A percentile compares a stretch with the other conserved stretches of the same genome.
phyloP scores from a whole-genome alignment of 192 early-diverging fungal species.

The Coemansia sp. region DNA sequence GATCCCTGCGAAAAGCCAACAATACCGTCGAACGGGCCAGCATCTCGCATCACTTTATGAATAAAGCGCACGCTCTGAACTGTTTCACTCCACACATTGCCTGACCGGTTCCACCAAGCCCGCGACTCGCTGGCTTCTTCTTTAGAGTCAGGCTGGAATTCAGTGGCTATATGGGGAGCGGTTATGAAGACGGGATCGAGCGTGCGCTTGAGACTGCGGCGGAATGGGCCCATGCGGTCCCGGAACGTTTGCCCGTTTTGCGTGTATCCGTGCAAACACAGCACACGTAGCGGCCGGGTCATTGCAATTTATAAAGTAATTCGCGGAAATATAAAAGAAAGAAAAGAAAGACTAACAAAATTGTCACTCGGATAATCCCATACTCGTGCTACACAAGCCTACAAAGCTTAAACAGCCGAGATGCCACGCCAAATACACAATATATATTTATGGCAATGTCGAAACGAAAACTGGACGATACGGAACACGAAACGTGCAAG shows the following conservation, averaged over 20 bases:
- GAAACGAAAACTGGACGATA: not conserved
- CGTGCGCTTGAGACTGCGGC: slow-evolving; percentile 16
- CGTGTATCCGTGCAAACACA: slow-evolving; percentile 53
- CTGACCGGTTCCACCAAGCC: slow-evolving; percentile 36
- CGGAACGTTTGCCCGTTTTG: slow-evolving; percentile 44
- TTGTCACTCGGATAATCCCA: too few relatives aligned
- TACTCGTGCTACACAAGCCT: too few relatives aligned
- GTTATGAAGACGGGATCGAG: slow-evolving; percentile 25
- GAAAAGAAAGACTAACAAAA: not conserved
- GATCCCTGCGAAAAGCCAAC: slow-evolving; percentile 50
- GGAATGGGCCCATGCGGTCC: slow-evolving; percentile 41
- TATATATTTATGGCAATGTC: not conserved
- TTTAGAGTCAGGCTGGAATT: not conserved
- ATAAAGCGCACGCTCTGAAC: slow-evolving; percentile 7
- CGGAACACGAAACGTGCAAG: not conserved
- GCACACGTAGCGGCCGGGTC: slow-evolving; percentile 20
- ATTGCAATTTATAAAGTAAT: not conserved
- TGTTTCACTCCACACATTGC: slow-evolving; percentile 13
- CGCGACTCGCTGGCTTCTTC: not conserved
- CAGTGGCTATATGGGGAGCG: slow-evolving; percentile 28
- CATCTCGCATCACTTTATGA: not conserved
- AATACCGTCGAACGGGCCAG: slow-evolving; percentile 42
- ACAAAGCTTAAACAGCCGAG: too few relatives aligned
- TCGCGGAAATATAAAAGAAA: not conserved
- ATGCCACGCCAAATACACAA: not conserved